Conservation (phyloP, 2,329 filamentous ascomycete species). For the Monilinia polystroma region DNA sequence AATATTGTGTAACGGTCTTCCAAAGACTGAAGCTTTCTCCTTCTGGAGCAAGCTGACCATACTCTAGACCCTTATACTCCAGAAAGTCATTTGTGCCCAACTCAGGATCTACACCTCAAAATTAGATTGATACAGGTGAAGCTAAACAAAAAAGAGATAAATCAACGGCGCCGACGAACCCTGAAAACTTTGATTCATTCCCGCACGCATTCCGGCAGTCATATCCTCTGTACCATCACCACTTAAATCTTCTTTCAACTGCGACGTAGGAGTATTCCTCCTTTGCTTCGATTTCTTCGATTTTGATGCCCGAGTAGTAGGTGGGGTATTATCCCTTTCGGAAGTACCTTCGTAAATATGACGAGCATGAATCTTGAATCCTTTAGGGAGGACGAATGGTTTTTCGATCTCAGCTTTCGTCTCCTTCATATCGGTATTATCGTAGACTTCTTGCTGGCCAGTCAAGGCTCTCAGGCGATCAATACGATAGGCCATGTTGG, state of each 20-base stretch:
- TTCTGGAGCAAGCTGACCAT: constrained; percentile 34
- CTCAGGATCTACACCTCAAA: constrained; percentile 10
- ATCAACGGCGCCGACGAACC: constrained; percentile 14
- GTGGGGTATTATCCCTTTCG: not conserved
- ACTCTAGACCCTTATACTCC: constrained; percentile 30
- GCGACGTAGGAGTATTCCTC: not conserved
- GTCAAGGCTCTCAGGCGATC: constrained; percentile 18
- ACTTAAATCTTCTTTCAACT: not conserved
- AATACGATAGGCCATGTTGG: constrained; percentile 6
- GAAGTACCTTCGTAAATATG: constrained; percentile 20
- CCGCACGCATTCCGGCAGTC: constrained; percentile 7
- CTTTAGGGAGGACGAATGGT: constrained; percentile 2
- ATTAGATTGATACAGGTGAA: not conserved
- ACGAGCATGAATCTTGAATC: constrained; percentile 7
- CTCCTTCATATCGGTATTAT: constrained; percentile 1
- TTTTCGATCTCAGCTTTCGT: not conserved
- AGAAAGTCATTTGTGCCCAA: constrained; percentile 20
- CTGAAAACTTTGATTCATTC: not conserved
- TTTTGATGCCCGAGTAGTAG: not conserved
- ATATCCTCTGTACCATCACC: constrained; percentile 8
- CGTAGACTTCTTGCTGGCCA: constrained; percentile 11
- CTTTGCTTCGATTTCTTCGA: not conserved
- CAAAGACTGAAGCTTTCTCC: constrained; percentile 49
- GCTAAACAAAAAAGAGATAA: not conserved
- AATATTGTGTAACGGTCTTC: constrained; percentile 56